Evolutionary conservation across 306 rosid genomes (phyloP), one percentile per base, ranked within the genome.

Genomic region (Sechiopsis laciniata): DNA sequence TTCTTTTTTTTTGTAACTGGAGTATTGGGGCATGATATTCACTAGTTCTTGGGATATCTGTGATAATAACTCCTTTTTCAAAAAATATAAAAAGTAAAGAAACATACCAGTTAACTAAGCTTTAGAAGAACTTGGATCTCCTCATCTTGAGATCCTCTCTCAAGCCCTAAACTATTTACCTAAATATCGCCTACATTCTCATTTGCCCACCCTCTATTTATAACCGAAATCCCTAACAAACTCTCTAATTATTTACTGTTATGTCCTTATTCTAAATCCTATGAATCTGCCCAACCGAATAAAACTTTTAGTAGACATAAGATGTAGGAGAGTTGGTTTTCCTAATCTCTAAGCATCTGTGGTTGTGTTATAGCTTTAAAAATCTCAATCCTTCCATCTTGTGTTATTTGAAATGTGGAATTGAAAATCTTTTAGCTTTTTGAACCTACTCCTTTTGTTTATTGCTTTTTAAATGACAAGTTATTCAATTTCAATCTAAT

Each of bases 401-500:
- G 8, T 48, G 40, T 48, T 68, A 48, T 21, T 68, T 68, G 55
- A 19, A 46, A 20, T 21, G 57, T 68, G 56, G 37, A 68, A 68
- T 22, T 48, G 19, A 13, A 29, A 48, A 46, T 69, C 35, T 21
- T 5, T 48, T 26, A 46, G 55, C 73, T 5, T 50, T 19, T 68
- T 68, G 13, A 48, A 69, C 14, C 50, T 20, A 6, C 72, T 45
- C 17, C 29, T 40, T 64, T 64, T 58, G 17, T 70, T 60, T 26
- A 7, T 29, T 74, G 76, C 61, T 73, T 67, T 17, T 17, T 14
- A 64, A 62, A 62, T 50, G 63, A n/a, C 29, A 55, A 40, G 17
- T 55, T 17, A 13, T 37, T 24, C 17, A 45, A 29, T 55, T 70
- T 50, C 58, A 50, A 22, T 71, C 74, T 80, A 26, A 67, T 55